Evolutionary conservation across 345 rosid species (phyloP).

Genomic region (Barbarea vulgaris): DNA sequence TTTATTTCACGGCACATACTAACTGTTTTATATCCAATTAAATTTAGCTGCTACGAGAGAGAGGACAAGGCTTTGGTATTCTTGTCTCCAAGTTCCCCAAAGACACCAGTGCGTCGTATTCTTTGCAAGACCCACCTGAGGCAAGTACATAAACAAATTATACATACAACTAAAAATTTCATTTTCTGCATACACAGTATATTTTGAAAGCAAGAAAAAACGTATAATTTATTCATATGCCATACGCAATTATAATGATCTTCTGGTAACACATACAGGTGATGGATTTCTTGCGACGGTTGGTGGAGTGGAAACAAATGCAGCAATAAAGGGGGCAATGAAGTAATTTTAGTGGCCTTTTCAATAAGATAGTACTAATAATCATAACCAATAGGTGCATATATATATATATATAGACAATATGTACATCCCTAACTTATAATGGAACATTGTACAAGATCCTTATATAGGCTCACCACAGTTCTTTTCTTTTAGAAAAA

Average conservation of each 20-base stretch:
- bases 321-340: conserved; percentile 19
- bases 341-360: neutral
- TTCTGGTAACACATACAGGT: conserved; percentile 49
- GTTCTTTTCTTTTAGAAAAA: conserved; percentile 20
- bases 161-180: neutral
- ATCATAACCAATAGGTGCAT: conserved; percentile 14
- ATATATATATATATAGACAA: conserved; percentile 8
- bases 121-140: conserved; percentile 78
- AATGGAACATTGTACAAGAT: conserved; percentile 33
- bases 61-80: conserved; percentile 94
- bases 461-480: conserved; percentile 26
- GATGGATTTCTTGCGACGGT: conserved; percentile 57
- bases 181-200: neutral
- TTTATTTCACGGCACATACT: neutral
- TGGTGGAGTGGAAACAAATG: conserved; percentile 67
- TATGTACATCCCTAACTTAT: conserved; percentile 24
- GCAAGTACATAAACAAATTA: conserved; percentile 32
- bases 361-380: neutral
- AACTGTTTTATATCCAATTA: conserved; percentile 4
- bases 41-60: conserved; percentile 63
- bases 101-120: conserved; percentile 89
- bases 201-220: too few relatives aligned
- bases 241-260: conserved; percentile 5
- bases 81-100: conserved; percentile 90
- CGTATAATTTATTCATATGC: neutral